Conservation (phyloP, 2,329 filamentous ascomycete genomes). For the Fusarium temperatum region DNA sequence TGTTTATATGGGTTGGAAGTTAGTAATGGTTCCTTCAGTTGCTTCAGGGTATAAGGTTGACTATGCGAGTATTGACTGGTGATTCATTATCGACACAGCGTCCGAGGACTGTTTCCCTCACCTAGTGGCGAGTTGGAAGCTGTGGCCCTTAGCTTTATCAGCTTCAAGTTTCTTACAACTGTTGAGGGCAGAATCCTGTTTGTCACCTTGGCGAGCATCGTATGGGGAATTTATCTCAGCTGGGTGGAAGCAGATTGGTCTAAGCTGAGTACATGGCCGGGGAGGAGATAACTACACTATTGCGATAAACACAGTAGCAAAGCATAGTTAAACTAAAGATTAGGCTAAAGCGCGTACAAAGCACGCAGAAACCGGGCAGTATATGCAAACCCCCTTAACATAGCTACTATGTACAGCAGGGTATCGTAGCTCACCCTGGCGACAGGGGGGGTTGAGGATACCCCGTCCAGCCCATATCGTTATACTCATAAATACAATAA, state of each 20-base stretch:
- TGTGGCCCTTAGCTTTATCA: background rate
- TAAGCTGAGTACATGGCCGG: background rate
- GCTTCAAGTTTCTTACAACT: background rate
- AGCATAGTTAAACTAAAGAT: rapidly evolving
- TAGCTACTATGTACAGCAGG: no score
- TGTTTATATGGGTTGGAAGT: background rate
- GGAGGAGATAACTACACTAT: no score
- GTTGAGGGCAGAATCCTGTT: background rate
- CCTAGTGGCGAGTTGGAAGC: background rate
- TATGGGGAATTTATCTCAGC: background rate
- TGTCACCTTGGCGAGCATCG: no score
- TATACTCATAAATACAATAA: no score
- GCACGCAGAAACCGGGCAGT: no score
- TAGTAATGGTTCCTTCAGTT: background rate
- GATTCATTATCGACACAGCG: background rate
- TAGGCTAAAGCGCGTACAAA: no score
- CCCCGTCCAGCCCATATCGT: no score
- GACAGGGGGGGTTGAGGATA: rapidly evolving
- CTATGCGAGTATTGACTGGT: background rate
- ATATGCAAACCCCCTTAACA: no score
- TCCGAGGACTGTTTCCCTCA: background rate
- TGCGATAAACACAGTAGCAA: no score
- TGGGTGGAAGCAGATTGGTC: background rate
- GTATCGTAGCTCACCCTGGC: no score
- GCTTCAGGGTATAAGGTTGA: background rate